phyloP scores from a whole-genome alignment of 179 eudicot species.

The Actinidia polygama region DNA sequence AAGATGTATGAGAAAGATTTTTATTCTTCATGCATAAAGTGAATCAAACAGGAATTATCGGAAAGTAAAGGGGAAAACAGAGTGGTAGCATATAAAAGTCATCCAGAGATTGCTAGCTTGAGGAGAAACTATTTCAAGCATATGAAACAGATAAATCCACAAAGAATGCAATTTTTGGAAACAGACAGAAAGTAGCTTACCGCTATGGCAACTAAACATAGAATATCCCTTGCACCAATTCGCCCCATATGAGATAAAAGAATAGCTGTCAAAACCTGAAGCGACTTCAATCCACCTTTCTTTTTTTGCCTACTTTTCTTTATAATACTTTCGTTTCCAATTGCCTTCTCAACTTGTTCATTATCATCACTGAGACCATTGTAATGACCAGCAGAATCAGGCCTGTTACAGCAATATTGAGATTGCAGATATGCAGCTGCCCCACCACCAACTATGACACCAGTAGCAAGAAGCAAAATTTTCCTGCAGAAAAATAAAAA shows the following conservation, averaged over 20 bases:
- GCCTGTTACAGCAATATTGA: slow-evolving; percentile 40
- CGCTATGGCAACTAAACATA: slow-evolving; percentile 76
- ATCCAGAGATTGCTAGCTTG: not conserved
- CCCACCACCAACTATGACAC: slow-evolving; percentile 85
- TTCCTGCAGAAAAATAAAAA: slow-evolving; percentile 58
- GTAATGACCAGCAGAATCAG: slow-evolving; percentile 47
- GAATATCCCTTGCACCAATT: slow-evolving; percentile 78
- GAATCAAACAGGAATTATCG: not conserved
- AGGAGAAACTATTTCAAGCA: slow-evolving; percentile 15
- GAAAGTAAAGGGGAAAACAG: not conserved
- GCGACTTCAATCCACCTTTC: slow-evolving; percentile 78
- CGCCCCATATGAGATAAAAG: slow-evolving; percentile 88
- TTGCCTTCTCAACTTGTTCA: slow-evolving; percentile 41
- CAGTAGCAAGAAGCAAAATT: slow-evolving; percentile 79
- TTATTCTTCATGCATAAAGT: slow-evolving; percentile 5
- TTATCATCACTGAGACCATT: slow-evolving; percentile 54
- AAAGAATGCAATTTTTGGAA: slow-evolving; percentile 13
- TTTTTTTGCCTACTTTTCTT: slow-evolving; percentile 77
- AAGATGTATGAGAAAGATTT: not conserved
- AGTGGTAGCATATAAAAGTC: not conserved
- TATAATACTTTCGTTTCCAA: slow-evolving; percentile 38
- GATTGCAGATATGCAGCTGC: slow-evolving; percentile 82
- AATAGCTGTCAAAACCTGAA: slow-evolving; percentile 88
- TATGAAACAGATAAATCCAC: not conserved
- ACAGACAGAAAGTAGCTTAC: slow-evolving; percentile 44